Conservation (phyloP, 352 stramenopile species). For the Thraustochytrium sp. region DNA sequence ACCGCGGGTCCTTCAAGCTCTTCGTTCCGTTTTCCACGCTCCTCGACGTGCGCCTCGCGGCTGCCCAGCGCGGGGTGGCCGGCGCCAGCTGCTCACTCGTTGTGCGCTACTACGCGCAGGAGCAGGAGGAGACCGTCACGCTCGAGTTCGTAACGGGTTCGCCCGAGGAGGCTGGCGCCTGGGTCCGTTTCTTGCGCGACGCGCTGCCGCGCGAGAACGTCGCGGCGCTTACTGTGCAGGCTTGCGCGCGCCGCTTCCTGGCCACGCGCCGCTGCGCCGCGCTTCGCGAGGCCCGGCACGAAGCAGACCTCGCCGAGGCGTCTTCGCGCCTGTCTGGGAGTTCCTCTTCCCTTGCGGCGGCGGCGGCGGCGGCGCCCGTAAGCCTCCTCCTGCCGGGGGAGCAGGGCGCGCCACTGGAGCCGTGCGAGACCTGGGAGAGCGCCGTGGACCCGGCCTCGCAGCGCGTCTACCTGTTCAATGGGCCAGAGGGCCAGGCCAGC, state of each 20-base stretch:
- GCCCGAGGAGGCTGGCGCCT: background rate
- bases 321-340: background rate
- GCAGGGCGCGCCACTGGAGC: no score
- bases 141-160: background rate
- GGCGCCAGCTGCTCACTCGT: background rate
- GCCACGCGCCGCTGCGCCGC: background rate
- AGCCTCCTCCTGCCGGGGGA: no score
- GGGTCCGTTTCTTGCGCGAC: background rate
- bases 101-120: background rate
- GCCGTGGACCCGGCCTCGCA: background rate
- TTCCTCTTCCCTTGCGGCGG: background rate
- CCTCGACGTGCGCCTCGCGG: background rate
- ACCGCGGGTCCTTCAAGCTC: background rate
- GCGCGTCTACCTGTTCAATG: background rate
- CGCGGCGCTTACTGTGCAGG: background rate
- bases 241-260: background rate
- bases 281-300: background rate
- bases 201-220: background rate
- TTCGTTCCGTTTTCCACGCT: background rate
- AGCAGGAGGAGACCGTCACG: no score
- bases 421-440: background rate
- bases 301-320: background rate
- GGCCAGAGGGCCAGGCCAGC: background rate
- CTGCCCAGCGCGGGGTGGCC: background rate
- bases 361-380: no score